Percentiles rank a stretch among this genome's conserved stretches.
These are phyloP conservation scores for Debaryomyces coudertii DNA, from an alignment of 1,139 yeast genomes.

Conservation along the genomic window DNA sequence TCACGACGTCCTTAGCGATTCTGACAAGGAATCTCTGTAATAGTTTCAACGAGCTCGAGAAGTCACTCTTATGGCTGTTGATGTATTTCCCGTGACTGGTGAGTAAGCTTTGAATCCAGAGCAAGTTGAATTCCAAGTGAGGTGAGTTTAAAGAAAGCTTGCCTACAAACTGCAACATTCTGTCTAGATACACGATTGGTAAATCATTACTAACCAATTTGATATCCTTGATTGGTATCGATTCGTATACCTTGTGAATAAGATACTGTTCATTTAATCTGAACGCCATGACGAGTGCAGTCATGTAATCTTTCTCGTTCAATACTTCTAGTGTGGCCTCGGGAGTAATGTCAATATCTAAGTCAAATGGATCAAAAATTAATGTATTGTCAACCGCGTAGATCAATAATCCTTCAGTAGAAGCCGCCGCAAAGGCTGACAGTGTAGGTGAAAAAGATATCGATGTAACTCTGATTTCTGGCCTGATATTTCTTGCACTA, in stretches of 20 bases:
- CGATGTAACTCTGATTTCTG: conserved; percentile 78
- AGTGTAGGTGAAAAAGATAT: conserved; percentile 90
- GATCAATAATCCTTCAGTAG: conserved; percentile 89
- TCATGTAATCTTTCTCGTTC: conserved; percentile 69
- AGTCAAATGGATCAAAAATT: conserved; percentile 91
- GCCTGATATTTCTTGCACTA: conserved; percentile 74
- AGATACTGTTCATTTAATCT: conserved; percentile 81
- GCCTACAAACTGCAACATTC: conserved; percentile 72
- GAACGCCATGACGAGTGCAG: conserved; percentile 91
- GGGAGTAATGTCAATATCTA: conserved; percentile 92
- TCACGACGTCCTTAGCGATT: conserved; percentile 72
- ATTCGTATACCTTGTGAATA: conserved; percentile 73
- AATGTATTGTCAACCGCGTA: conserved; percentile 78
- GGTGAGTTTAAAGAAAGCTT: conserved; percentile 62
- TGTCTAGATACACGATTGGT: conserved; percentile 76
- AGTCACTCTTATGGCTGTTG: conserved; percentile 61
- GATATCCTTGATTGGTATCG: conserved; percentile 75
- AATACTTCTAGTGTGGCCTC: conserved; percentile 67
- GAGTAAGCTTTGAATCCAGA: conserved; percentile 76
- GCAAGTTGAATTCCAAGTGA: conserved; percentile 79
- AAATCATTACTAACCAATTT: conserved; percentile 64
- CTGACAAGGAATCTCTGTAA: conserved; percentile 76
- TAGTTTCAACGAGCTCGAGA: conserved; percentile 67
- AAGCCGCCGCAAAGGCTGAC: conserved; percentile 89
- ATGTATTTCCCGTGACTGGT: conserved; percentile 80